Evolutionary conservation across 2,329 filamentous ascomycete species (phyloP).

Genomic region (Colletotrichum plurivorum): DNA sequence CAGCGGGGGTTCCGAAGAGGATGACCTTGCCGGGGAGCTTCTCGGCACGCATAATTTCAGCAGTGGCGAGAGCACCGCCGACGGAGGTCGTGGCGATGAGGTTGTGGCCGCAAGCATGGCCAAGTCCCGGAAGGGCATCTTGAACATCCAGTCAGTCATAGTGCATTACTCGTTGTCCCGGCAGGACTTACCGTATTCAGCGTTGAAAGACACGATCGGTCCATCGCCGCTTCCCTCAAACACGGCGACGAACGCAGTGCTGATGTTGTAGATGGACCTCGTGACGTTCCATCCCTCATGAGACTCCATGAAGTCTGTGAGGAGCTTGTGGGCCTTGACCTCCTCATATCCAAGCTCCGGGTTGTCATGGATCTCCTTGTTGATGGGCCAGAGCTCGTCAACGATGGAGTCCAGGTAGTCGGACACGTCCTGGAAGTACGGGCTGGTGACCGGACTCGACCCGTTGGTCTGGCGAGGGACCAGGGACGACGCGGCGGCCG

Average conservation of each 20-base stretch:
- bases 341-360: constrained; percentile 61
- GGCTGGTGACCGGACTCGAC: constrained; percentile 12
- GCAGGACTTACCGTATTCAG: constrained; percentile 49
- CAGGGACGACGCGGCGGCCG: constrained; percentile 10
- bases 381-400: constrained; percentile 52
- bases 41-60: constrained; percentile 57
- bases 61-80: constrained; percentile 61
- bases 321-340: constrained; percentile 55
- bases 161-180: not conserved
- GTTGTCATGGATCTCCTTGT: constrained; percentile 59
- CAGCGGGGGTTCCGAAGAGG: constrained; percentile 65
- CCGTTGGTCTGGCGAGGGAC: constrained; percentile 21
- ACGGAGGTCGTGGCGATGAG: constrained; percentile 64
- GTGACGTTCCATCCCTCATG: constrained; percentile 57
- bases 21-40: constrained; percentile 60
- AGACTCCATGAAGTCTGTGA: constrained; percentile 54
- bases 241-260: constrained; percentile 59
- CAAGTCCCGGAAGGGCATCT: constrained; percentile 53
- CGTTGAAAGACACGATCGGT: constrained; percentile 58
- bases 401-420: constrained; percentile 39
- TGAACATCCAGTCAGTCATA: constrained; percentile 11
- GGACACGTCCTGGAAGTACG: constrained; percentile 37
- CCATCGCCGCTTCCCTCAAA: constrained; percentile 54
- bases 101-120: constrained; percentile 54
- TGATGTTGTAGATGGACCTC: constrained; percentile 55